A percentile compares a stretch with the other conserved stretches of the same genome.
Conservation (phyloP, 2,329 filamentous ascomycete genomes). For the Exophiala bonariae region DNA sequence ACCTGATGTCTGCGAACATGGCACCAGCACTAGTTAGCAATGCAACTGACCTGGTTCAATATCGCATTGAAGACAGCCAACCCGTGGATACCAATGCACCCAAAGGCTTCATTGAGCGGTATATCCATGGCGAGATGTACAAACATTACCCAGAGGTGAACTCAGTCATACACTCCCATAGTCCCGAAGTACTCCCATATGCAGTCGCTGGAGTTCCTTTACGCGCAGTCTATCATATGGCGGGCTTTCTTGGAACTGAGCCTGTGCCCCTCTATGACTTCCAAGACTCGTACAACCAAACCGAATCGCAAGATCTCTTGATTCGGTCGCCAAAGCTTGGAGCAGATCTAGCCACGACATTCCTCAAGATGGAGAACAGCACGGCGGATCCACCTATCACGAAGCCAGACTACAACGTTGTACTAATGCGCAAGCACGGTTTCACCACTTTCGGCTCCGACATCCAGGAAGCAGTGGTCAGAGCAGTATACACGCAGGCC, state of each 20-base stretch:
- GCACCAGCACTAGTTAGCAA: slow-evolving; percentile 50
- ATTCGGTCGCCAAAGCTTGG: slow-evolving; percentile 37
- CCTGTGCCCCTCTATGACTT: slow-evolving; percentile 35
- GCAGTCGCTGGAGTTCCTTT: slow-evolving; percentile 41
- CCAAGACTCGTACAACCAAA: slow-evolving; percentile 26
- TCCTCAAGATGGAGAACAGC: slow-evolving; percentile 23
- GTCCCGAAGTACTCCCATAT: slow-evolving; percentile 45
- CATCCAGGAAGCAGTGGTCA: slow-evolving; percentile 43
- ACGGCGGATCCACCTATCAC: slow-evolving; percentile 2
- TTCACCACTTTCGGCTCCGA: slow-evolving; percentile 40
- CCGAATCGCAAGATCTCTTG: slow-evolving; percentile 38
- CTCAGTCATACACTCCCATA: slow-evolving; percentile 47
- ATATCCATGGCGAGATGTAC: slow-evolving; percentile 50
- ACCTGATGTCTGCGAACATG: slow-evolving; percentile 50
- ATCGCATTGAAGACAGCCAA: slow-evolving; percentile 42
- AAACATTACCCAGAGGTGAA: slow-evolving; percentile 41
- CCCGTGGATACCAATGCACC: slow-evolving; percentile 41
- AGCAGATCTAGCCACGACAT: slow-evolving; percentile 35
- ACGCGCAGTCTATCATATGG: slow-evolving; percentile 44
- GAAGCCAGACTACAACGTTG: slow-evolving; percentile 33
- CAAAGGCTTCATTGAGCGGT: slow-evolving; percentile 45
- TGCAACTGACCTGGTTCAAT: slow-evolving; percentile 47
- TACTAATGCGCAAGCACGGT: slow-evolving; percentile 49
- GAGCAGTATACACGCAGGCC: slow-evolving; percentile 44
- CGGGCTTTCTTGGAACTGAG: slow-evolving; percentile 41